Evolutionary conservation across 2,329 filamentous ascomycete genomes (phyloP), one percentile per base, ranked within the genome.

Genomic region (Colletotrichum sp.): DNA sequence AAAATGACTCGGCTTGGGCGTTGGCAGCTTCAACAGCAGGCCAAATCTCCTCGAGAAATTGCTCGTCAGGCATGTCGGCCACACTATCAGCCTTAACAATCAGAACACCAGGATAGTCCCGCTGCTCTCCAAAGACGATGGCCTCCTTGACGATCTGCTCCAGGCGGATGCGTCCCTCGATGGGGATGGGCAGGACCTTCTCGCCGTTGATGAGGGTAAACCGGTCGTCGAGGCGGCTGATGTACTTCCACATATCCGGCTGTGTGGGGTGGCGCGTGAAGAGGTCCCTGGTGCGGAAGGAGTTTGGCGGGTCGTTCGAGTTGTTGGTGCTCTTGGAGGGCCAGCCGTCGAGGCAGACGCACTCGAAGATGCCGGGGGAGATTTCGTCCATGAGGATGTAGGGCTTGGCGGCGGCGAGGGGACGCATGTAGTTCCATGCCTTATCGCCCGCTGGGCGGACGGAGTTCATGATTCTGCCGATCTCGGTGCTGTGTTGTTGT

Each of bases 181-280:
- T 82, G 5, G 76, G 75, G 9, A 85, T 63, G 2, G 85, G 85
- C 28, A 84, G 77, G 5, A 85, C 81, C 76, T 86, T 86, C 76
- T 86, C 84, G 38, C 85, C 84, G 70, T 81, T 86, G 7, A 83
- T 69, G 48, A 86, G 79, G 2, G 83, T 84, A 21, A 86, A 80
- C 12, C 81, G 80, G 77, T 86, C 85, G 70, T 86, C 85, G 10
- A 81, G 78, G 12, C 85, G 81, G 12, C 81, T 80, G 63, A 84
- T 77, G 73, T 84, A 85, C 76, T 85, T 86, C 83, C 84, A 86
- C 21, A 80, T 81, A 67, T 82, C 79, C 13, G 81, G 79, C 10
- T 84, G 78, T 8, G 81, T 82, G 4, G 85, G 83, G 36, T 86
- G 84, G 18, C 81, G 83, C 48, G 65, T 59, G 75, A 84, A 86